A percentile compares a stretch with the other conserved stretches of the same genome.
These are phyloP conservation scores for Starmerella khaoyaiensis DNA, from an alignment of 805 yeast genomes.

Conservation along the genomic window DNA sequence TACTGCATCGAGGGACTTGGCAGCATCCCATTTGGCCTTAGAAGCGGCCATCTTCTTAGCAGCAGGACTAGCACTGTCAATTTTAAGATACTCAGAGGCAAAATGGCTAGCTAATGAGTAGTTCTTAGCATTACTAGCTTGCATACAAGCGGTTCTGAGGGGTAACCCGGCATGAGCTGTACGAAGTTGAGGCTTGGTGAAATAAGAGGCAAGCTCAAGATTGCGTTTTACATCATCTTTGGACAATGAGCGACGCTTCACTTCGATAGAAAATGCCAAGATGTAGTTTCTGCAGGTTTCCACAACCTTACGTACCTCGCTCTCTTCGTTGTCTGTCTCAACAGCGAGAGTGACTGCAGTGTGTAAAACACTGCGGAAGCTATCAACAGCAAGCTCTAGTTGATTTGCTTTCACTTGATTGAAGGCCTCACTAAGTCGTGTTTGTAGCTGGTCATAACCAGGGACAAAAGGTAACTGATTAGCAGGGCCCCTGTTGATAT, in stretches of 20 bases:
- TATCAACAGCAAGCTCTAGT: slow-evolving; percentile 63
- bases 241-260: slow-evolving; percentile 71
- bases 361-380: slow-evolving; percentile 70
- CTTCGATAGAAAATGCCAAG: slow-evolving; percentile 80
- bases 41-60: slow-evolving; percentile 80
- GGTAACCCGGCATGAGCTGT: slow-evolving; percentile 79
- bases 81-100: slow-evolving; percentile 68
- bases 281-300: slow-evolving; percentile 77
- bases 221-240: slow-evolving; percentile 58
- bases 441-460: slow-evolving; percentile 54
- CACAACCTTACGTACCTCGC: slow-evolving; percentile 57
- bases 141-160: slow-evolving; percentile 88
- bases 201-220: slow-evolving; percentile 89
- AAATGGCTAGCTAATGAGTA: slow-evolving; percentile 79
- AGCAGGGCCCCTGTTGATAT: slow-evolving; percentile 39
- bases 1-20: slow-evolving; percentile 70
- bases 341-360: slow-evolving; percentile 61
- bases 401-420: slow-evolving; percentile 72
- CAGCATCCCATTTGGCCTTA: slow-evolving; percentile 58
- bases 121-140: slow-evolving; percentile 78
- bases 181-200: slow-evolving; percentile 71
- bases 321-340: slow-evolving; percentile 58
- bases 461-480: slow-evolving; percentile 51
- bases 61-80: slow-evolving; percentile 51
- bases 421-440: slow-evolving; percentile 59